Conservation (phyloP, 352 stramenopile species). For the Pythium periplocum region DNA sequence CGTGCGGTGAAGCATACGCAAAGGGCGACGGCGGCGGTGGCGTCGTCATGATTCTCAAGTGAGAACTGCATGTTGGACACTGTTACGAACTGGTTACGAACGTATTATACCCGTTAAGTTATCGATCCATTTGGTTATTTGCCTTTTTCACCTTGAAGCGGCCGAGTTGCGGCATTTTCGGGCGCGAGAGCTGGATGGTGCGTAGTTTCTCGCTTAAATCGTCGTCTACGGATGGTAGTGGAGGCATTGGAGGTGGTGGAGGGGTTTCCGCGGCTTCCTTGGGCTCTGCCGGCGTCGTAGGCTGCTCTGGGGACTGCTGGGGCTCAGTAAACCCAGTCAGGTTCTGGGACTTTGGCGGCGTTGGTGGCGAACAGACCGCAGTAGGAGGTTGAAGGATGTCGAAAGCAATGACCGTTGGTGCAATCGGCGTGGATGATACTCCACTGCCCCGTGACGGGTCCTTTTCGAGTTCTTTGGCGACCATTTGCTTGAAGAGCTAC, state of each 20-base stretch:
- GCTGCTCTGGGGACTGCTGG: not conserved
- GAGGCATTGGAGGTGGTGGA: too few relatives aligned
- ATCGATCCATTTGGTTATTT: constrained; percentile 13
- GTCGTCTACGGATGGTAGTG: constrained; percentile 20
- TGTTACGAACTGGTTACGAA: constrained; percentile 11
- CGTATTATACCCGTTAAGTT: constrained; percentile 6
- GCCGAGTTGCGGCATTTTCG: constrained; percentile 27
- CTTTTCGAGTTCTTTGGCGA: constrained; percentile 40
- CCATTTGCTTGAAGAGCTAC: constrained; percentile 55
- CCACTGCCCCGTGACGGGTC: constrained; percentile 7
- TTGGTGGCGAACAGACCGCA: too few relatives aligned
- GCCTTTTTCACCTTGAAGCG: constrained; percentile 30
- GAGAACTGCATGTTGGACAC: constrained; percentile 9
- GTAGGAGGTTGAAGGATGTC: too few relatives aligned
- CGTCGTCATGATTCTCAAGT: too few relatives aligned
- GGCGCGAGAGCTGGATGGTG: constrained; percentile 59
- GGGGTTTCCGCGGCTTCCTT: not conserved
- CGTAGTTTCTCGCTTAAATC: constrained; percentile 58
- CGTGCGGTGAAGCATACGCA: too few relatives aligned
- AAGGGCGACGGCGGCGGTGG: too few relatives aligned
- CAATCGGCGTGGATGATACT: too few relatives aligned
- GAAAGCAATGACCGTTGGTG: too few relatives aligned
- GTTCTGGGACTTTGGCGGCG: too few relatives aligned
- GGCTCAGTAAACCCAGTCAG: too few relatives aligned
- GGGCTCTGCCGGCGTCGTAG: not conserved